Base-by-base conservation (phyloP, 148 eudicot genomes). In the Linanthus parryae region DNA sequence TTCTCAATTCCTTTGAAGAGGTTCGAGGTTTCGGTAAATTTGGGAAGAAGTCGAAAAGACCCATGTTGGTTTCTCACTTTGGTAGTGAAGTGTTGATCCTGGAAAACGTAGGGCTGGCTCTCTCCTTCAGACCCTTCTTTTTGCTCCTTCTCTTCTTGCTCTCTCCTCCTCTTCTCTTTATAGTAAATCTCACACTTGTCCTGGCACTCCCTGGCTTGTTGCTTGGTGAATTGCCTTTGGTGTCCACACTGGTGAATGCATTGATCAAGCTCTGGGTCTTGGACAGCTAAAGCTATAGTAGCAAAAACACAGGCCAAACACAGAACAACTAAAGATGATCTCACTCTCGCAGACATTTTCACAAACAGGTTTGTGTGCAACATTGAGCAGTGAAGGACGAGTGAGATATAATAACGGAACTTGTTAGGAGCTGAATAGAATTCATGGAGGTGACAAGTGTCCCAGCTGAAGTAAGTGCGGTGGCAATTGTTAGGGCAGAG, bases 1-100 rank as follows among this genome's bases (percentile, higher is more conserved):
- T 91, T 83, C 60, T 81, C 77, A 44, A 91, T 81, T 17, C 95
- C 92, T 4, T 67, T 59, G 36, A 91, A 75, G 29, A 85, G 84
- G 19, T 64, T 56, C 1, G 95, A 80, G 16, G 80, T 71, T 24
- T 90, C 45, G 15, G 54, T 69, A 49, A 90, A 90, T 9, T 65
- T 78, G 41, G 64, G 72, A 24, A 90, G 81, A 28, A 76, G 62
- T 10, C 72, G 56, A 14, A 75, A 20, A 6, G 61, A 67, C 10
- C 98, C 98, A 54, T 76, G 80, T 19, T 84, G 48, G 15, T 66
- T 56, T 61, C 54, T 56, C 10, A 54, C 2, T 44, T 11, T 17
- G 1, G 79, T 62, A 0, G 49, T 63, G 39, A 74, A 91, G 53
- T 91, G 81, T 7, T 73, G 64, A 3, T 78, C 86, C 26, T 73